Evolutionary conservation across 371 early-diverging fungal species (phyloP), one percentile per base, ranked within the genome.

Genomic region (Mucor velutinosus): DNA sequence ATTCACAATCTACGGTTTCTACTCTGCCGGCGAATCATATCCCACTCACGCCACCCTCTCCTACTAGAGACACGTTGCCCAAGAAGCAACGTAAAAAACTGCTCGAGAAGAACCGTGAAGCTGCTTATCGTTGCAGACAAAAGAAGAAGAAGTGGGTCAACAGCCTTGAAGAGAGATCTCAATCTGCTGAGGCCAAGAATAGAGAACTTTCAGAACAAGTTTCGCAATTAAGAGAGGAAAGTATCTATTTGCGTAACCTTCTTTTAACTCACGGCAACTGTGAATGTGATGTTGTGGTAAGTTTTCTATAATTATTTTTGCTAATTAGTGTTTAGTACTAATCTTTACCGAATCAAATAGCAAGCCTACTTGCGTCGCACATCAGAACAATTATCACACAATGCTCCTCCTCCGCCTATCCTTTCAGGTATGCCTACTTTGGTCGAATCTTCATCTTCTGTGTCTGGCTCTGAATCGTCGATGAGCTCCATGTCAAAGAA

Each of bases 41-140:
- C 23, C 47, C n/a, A 17, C 30, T 51, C 11, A 61, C 53, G 19
- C 43, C 60, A 3, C 33, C 60, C 21, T 35, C 60, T 15, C 4
- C 39, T 3, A 41, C 57, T 49, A 56, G 41, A 32, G 37, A 60
- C 37, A 23, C 15, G 8, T 32, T 56, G 4, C 60, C 65, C 7
- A 67, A 60, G 45, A 58, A 62, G 10, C 63, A 73, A 15, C 61
- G 70, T 11, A 64, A 70, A 49, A 74, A 75, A 41, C 88, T 92
- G 60, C 74, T 94, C 21, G 93, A 93, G 77, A 83, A 92, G 32
- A 94, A 94, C 69, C 86, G 93, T 29, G 71, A 88, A 60, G 90
- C 92, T 45, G 94, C 94, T 4, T 86, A 85, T 33, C 90, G 91
- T 71, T 94, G 93, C 70, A 81, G 94, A 53, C 92, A 92, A 74